These are phyloP conservation scores for Lactarius pseudohatsudake DNA, from an alignment of 768 basidiomycete genomes.

Conservation along the genomic window DNA sequence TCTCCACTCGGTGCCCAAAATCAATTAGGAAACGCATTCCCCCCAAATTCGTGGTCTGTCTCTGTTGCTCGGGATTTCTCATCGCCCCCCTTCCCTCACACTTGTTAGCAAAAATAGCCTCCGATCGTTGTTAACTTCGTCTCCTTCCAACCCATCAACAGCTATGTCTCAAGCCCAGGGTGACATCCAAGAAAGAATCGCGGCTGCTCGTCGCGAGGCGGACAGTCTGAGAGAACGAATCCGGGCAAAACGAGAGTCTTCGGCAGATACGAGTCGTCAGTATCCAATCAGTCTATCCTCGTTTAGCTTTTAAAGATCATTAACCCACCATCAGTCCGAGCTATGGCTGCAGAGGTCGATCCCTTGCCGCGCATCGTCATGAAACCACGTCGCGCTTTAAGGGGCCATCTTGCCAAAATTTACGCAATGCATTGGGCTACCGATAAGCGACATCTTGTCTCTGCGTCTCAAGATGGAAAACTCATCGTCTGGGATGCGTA, in stretches of 20 bases:
- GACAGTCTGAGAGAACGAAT: slow-evolving; percentile 99
- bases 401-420: slow-evolving; percentile 98
- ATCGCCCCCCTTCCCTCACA: slow-evolving; percentile 11
- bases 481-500: slow-evolving; percentile 99
- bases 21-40: slow-evolving; percentile 17
- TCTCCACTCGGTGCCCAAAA: slow-evolving; percentile 14
- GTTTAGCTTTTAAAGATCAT: slow-evolving; percentile 24
- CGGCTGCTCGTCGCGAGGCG: slow-evolving; percentile 94
- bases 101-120: slow-evolving; percentile 4
- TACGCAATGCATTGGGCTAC: slow-evolving; percentile 99
- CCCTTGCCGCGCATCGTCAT: slow-evolving; percentile 95
- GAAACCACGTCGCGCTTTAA: slow-evolving; percentile 91
- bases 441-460: slow-evolving; percentile 95
- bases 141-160: slow-evolving; percentile 13
- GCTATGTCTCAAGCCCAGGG: slow-evolving; percentile 77
- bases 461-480: slow-evolving; percentile 99
- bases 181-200: slow-evolving; percentile 90
- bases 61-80: slow-evolving; percentile 1
- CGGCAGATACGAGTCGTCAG: slow-evolving; percentile 96
- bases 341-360: slow-evolving; percentile 98
- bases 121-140: slow-evolving; percentile 3
- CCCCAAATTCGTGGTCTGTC: slow-evolving; percentile 9
- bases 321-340: slow-evolving; percentile 64
- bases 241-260: slow-evolving; percentile 91
- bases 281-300: slow-evolving; percentile 13